Evolutionary conservation across 371 early-diverging fungal species (phyloP), one percentile per base, ranked within the genome.

Genomic region (Entomophthora muscae): DNA sequence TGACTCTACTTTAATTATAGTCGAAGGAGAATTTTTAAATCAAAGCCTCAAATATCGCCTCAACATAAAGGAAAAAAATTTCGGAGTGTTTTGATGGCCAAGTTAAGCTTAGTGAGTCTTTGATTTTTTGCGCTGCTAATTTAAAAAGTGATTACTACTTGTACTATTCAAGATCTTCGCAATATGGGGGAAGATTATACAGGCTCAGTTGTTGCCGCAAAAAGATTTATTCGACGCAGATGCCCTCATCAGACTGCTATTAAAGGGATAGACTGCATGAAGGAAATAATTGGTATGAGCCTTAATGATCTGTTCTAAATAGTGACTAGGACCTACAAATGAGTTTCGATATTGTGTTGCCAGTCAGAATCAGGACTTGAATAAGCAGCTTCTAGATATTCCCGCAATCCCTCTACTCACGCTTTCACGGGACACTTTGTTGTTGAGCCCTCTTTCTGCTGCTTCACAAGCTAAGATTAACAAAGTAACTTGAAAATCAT

Each of bases 131-230:
- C 21, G 55, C n/a, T 55, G 26, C 31, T 28, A 22, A 28, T 27
- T 28, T 28, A 12, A 12, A 58, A 28, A 58, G 59, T 58, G 59
- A 31, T 58, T 3, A 27, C 59, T 21, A 23, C 24, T 31, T 58
- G 59, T 58, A 58, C 59, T 31, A 28, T 58, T 30, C 59, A 58
- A 31, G 30, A 58, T 7, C 59, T 58, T 28, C 59, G 59, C 10
- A 30, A 23, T 31, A 17, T 28, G 31, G 59, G 59, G 10, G 59
- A 58, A 21, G 59, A 58, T 17, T 58, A 23, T 32, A 28, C 31
- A 58, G 59, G 59, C 26, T 24, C 59, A 22, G 24, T 58, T 21
- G 59, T 58, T 28, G 59, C 59, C 21, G 59, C 59, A 21, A 58
- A 58, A 55, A 23, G 59, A 28, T 32, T 58, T 30, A 31, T 21